Base-by-base conservation (phyloP, 345 rosid species). In the Corymbia maculata region DNA sequence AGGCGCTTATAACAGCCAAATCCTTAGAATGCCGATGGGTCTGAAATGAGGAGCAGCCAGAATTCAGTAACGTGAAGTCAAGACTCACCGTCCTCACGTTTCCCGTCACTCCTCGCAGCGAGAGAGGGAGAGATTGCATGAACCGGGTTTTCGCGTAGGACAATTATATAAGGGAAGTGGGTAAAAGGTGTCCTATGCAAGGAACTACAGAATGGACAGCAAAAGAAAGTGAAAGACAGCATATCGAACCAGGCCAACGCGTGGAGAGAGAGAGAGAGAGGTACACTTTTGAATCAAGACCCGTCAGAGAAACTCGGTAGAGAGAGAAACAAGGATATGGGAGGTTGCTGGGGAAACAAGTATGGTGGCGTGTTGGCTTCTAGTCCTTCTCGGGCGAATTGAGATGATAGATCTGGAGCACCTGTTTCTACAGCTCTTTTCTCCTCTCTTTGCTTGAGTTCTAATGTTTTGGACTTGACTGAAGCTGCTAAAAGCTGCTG, bases 271-370 rank as follows among this genome's bases (percentile, higher is more conserved):
- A 68, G 79, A 75, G 82, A 42, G 82, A 42, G 49, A 2, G 8
- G 13, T 32, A 4, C 45, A 75, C 49, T 42, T 42, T 75, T 42
- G 28, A 42, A 42, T 75, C 84, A 75, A 75, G 84, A 75, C 11
- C 84, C 84, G 49, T 75, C 84, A 21, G 84, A 42, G 84, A 19
- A 1, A 88, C 61, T 44, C 89, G 16, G 75, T 13, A 28, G 19
- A 36, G 86, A 28, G 85, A 51, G 79, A 19, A 75, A 5, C 84
- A 70, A 70, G 45, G 61, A 70, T 5, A 70, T 13, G 32, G 32
- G 86, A 53, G 86, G 59, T 88, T 88, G 89, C 89, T 42, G 49
- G 49, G 22, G 84, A 75, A 75, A 75, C 85, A 86, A 88, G 88
- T 10, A 51, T 52, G 88, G 90, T 88, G 70, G 87, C 86, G 75